Conservation (phyloP, 805 yeast species). For the Candida silvicultrix region DNA sequence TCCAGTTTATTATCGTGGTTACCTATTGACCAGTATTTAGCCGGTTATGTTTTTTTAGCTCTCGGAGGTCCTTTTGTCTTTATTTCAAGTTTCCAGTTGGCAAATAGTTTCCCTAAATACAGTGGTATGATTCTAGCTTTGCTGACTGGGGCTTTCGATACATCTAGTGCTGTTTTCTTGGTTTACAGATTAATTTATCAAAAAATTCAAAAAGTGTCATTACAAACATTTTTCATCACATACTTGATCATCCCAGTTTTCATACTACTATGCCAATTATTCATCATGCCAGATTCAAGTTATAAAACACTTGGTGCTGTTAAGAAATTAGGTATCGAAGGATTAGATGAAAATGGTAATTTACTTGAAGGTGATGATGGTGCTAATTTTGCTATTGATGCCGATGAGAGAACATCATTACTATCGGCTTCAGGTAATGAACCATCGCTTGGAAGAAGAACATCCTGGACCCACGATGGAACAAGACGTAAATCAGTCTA, state of each 20-base stretch:
- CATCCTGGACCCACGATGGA: slow-evolving; percentile 17
- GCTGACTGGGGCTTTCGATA: slow-evolving; percentile 90
- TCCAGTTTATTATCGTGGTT: slow-evolving; percentile 30
- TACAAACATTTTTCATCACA: slow-evolving; percentile 54
- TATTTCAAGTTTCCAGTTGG: slow-evolving; percentile 83
- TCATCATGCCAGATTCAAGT: slow-evolving; percentile 74
- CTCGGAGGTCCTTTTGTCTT: slow-evolving; percentile 93
- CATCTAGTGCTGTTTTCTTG: slow-evolving; percentile 84
- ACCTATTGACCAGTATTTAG: slow-evolving; percentile 55
- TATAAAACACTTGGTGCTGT: slow-evolving; percentile 67
- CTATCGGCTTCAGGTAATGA: slow-evolving; percentile 8
- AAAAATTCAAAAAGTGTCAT: slow-evolving; percentile 26
- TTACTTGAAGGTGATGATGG: slow-evolving; percentile 32
- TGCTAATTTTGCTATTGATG: slow-evolving; percentile 40
- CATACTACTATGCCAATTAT: slow-evolving; percentile 64
- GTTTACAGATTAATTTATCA: slow-evolving; percentile 64
- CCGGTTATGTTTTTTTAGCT: slow-evolving; percentile 73
- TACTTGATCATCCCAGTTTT: slow-evolving; percentile 76
- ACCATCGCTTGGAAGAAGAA: background rate
- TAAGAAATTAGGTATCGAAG: slow-evolving; percentile 66
- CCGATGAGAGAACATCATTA: slow-evolving; percentile 28
- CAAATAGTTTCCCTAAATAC: slow-evolving; percentile 77
- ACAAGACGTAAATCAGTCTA: slow-evolving; percentile 47
- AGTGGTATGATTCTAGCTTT: slow-evolving; percentile 80
- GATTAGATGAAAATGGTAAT: slow-evolving; percentile 64